Evolutionary conservation across 2,329 filamentous ascomycete genomes (phyloP).

Genomic region (Fusarium avenaceum): DNA sequence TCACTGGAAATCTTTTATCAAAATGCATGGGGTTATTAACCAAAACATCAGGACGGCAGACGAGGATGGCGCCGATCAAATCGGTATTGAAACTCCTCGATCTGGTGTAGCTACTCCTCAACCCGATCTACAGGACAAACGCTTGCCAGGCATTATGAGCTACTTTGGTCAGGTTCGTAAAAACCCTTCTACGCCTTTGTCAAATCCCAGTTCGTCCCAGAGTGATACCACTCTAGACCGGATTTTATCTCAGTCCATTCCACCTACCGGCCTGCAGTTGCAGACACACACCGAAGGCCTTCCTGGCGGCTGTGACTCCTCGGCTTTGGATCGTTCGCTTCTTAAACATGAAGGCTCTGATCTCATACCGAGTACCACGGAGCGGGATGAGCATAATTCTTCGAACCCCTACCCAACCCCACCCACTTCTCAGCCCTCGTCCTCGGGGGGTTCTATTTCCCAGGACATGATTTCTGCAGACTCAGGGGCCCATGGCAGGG

Average conservation of each 20-base stretch:
- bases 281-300: conserved; percentile 47
- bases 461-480: conserved; percentile 48
- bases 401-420: conserved; percentile 67
- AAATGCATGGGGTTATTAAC: conserved; percentile 66
- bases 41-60: conserved; percentile 69
- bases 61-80: conserved; percentile 80
- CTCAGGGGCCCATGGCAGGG: conserved; percentile 43
- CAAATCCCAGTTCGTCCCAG: conserved; percentile 58
- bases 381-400: conserved; percentile 44
- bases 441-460: conserved; percentile 52
- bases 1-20: conserved; percentile 50
- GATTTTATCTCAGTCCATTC: conserved; percentile 48
- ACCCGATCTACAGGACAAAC: conserved; percentile 93
- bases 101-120: conserved; percentile 94
- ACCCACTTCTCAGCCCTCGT: conserved; percentile 65
- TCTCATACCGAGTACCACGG: conserved; percentile 43
- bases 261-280: conserved; percentile 52
- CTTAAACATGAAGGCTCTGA: conserved; percentile 46
- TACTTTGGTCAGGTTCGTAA: conserved; percentile 99
- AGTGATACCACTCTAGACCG: conserved; percentile 47
- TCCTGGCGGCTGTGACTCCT: conserved; percentile 41
- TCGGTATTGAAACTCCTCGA: conserved; percentile 87
- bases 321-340: conserved; percentile 41
- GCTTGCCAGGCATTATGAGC: conserved; percentile 94
- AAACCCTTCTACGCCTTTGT: conserved; percentile 70